phyloP scores from a whole-genome alignment of 352 stramenopile genomes.

The Pythium coloratum region DNA sequence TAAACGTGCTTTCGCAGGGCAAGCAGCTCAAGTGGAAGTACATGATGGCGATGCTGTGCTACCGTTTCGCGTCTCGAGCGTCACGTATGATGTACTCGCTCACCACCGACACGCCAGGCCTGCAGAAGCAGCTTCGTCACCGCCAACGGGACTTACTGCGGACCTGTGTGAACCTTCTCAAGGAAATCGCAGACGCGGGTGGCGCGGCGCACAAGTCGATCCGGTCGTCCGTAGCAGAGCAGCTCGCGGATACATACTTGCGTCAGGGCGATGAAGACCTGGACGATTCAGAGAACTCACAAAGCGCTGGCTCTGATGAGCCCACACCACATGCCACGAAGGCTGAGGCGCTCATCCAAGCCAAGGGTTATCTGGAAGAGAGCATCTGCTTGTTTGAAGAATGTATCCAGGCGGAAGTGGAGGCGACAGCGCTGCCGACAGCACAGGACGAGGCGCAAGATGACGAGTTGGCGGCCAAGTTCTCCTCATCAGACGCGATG shows the following conservation, averaged over 20 bases:
- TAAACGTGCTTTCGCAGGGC: conserved; percentile 78
- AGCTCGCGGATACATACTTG: conserved; percentile 82
- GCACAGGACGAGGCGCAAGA: conserved; percentile 22
- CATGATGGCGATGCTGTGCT: conserved; percentile 90
- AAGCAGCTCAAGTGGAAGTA: conserved; percentile 91
- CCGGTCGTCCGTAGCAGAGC: conserved; percentile 76
- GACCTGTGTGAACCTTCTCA: conserved; percentile 73
- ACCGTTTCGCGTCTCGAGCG: conserved; percentile 77
- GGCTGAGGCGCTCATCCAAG: conserved; percentile 33
- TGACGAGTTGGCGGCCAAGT: neutral
- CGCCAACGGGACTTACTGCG: conserved; percentile 75
- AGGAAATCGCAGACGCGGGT: conserved; percentile 65
- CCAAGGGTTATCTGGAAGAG: conserved; percentile 62
- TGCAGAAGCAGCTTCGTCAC: conserved; percentile 68
- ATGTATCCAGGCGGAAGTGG: conserved; percentile 41
- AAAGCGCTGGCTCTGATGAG: conserved; percentile 21
- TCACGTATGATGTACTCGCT: conserved; percentile 65
- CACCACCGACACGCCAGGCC: conserved; percentile 44
- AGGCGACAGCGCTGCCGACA: conserved; percentile 10
- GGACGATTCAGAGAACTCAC: conserved; percentile 1
- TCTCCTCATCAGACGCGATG: neutral
- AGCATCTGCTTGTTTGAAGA: conserved; percentile 77
- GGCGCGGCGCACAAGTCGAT: conserved; percentile 71
- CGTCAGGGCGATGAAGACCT: conserved; percentile 34
- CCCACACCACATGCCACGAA: conserved; percentile 1